These are phyloP conservation scores for Jackrogersella minutella DNA, from an alignment of 495 filamentous ascomycete species.

Conservation along the genomic window DNA sequence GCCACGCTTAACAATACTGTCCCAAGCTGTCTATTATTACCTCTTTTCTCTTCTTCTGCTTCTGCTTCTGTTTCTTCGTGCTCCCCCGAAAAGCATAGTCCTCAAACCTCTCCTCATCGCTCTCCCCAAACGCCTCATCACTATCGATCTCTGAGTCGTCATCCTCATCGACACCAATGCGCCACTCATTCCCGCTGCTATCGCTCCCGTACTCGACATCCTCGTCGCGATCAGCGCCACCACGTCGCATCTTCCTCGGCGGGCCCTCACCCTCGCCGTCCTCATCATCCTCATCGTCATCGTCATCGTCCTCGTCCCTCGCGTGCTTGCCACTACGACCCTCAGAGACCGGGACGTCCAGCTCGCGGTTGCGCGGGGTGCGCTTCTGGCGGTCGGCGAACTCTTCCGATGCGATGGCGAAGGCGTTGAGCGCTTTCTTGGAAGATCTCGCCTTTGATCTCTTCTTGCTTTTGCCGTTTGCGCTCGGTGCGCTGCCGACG, in stretches of 20 bases:
- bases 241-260: constrained; percentile 55
- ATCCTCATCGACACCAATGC: constrained; percentile 75
- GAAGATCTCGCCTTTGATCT: constrained; percentile 54
- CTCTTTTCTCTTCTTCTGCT: constrained; percentile 45
- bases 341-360: constrained; percentile 49
- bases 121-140: constrained; percentile 91
- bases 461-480: constrained; percentile 56
- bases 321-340: constrained; percentile 46
- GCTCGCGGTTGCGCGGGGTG: constrained; percentile 54
- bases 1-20: constrained; percentile 31
- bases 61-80: constrained; percentile 59
- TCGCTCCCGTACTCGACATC: constrained; percentile 73
- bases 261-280: constrained; percentile 58
- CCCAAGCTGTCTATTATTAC: constrained; percentile 47
- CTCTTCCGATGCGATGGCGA: constrained; percentile 79
- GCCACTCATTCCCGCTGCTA: constrained; percentile 90
- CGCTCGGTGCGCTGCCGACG: constrained; percentile 48
- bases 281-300: constrained; percentile 59
- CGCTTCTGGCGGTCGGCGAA: constrained; percentile 48
- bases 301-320: constrained; percentile 61
- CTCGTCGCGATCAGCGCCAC: constrained; percentile 53
- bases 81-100: constrained; percentile 77
- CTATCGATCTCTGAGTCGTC: constrained; percentile 88
- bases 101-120: constrained; percentile 84
- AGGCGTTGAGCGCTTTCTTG: constrained; percentile 77